Base-by-base conservation (phyloP, 257 asterid species). In the Fraxinus excelsior region DNA sequence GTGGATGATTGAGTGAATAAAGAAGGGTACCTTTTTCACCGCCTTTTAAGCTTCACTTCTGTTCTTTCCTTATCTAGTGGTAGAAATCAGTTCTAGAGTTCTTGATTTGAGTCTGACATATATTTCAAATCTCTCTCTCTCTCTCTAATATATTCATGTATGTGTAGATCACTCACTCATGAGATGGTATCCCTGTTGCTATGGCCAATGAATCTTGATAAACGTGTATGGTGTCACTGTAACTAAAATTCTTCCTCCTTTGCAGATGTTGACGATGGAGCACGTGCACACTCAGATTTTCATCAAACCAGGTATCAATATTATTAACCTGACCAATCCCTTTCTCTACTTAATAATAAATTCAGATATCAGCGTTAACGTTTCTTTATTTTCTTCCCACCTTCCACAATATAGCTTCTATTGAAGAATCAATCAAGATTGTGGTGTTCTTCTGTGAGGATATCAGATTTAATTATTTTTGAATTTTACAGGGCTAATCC, bases 11-110 rank as follows among this genome's bases (percentile, higher is more conserved):
- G 44, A 46, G 80, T 75, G 82, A 83, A 67, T 67, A 79, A 83
- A 83, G 80, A 81, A 76, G 79, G 79, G 78, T 46, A 83, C 80
- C 84, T 83, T 81, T 81, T 74, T 73, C 79, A 67, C 81, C 25
- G 65, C 80, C 76, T 80, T 85, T 82, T 81, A 64, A 82, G 77
- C 74, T 80, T 67, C 88, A 67, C 72, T 67, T 64, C 66, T 73
- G 46, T n/a, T 58, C 62, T 73, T 72, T 67, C 82, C 65, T 73
- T 68, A 40, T 80, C 74, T 79, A 65, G 72, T 44, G n/a, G 19
- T 56, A 73, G 74, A 64, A 71, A 80, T 46, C 71, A 71, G 7
- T 73, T 76, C 75, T 67, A 82, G 74, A 73, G 72, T 71, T 46
- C 28, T 53, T 53, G 64, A 53, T 53, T 53, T 53, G 25, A 16